Percentiles rank a stretch among this genome's conserved stretches.
Conservation (phyloP, 176 grass and related monocot genomes). For the Ensete ventricosum region DNA sequence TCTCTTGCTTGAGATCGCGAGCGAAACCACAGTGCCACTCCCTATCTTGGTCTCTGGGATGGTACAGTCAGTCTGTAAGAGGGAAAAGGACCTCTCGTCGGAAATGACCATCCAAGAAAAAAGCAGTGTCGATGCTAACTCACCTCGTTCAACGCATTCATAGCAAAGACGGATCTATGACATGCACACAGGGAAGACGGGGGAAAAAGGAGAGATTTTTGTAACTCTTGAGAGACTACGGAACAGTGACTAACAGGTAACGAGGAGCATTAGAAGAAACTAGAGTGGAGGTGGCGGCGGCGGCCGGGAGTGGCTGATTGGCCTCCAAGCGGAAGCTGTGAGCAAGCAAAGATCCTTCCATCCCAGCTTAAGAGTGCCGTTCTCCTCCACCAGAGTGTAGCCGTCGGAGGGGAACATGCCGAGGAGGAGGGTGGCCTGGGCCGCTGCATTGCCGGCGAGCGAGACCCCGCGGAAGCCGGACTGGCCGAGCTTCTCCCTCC, state of each 20-base stretch:
- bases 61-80: no score
- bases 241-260: neutral
- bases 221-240: no score
- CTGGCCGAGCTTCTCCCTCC: conserved; percentile 74
- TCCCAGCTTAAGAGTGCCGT: conserved; percentile 72
- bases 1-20: no score
- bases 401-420: conserved; percentile 93
- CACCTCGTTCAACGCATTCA: neutral
- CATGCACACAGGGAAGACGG: neutral
- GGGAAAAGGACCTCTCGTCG: neutral
- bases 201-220: neutral
- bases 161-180: neutral
- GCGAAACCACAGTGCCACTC: no score
- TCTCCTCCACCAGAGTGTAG: conserved; percentile 91
- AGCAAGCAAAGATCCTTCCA: conserved; percentile 98
- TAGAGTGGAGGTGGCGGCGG: neutral
- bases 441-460: conserved; percentile 68
- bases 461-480: conserved; percentile 61
- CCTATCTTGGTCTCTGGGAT: neutral
- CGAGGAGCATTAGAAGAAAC: neutral
- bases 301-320: conserved; percentile 13
- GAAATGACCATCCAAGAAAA: neutral
- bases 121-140: neutral
- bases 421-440: conserved; percentile 73
- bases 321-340: conserved; percentile 80